These are phyloP conservation scores for Coemansia sp. DNA, from an alignment of 192 early-diverging fungal species.

Conservation along the genomic window DNA sequence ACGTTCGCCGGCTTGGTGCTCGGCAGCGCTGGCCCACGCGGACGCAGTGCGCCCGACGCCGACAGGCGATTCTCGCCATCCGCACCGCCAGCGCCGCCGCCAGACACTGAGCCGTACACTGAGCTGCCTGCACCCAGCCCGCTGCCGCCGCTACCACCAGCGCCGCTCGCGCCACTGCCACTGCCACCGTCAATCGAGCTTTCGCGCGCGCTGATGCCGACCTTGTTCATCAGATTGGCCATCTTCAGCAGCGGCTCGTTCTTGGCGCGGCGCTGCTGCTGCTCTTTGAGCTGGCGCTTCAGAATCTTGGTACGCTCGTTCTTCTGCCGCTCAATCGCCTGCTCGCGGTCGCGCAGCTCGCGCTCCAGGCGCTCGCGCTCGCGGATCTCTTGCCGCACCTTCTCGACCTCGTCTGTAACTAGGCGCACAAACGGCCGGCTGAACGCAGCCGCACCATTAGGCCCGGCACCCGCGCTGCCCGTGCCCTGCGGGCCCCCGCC, in stretches of 20 bases:
- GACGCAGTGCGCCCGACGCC: slow-evolving; percentile 28
- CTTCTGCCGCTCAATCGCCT: slow-evolving; percentile 45
- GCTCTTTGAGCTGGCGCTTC: slow-evolving; percentile 54
- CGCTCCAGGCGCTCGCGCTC: slow-evolving; percentile 63
- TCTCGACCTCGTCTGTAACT: slow-evolving; percentile 60
- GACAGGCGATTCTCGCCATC: slow-evolving; percentile 22
- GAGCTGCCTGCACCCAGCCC: not conserved
- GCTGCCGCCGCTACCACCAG: not conserved
- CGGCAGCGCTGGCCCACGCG: slow-evolving; percentile 46
- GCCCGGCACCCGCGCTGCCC: not conserved
- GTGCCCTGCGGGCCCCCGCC: not conserved
- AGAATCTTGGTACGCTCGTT: slow-evolving; percentile 52
- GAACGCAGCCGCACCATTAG: not conserved
- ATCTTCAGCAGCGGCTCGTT: slow-evolving; percentile 54
- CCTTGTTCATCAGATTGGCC: slow-evolving; percentile 53
- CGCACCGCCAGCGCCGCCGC: not conserved
- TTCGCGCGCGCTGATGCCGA: slow-evolving; percentile 30
- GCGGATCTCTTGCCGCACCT: slow-evolving; percentile 61
- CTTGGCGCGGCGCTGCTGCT: slow-evolving; percentile 54
- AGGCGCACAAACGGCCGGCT: slow-evolving; percentile 45
- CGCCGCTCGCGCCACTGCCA: not conserved
- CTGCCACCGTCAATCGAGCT: slow-evolving; percentile 25
- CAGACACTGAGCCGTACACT: not conserved
- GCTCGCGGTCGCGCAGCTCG: slow-evolving; percentile 57
- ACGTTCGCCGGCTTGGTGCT: slow-evolving; percentile 62